A percentile compares a stretch with the other conserved stretches of the same genome.
Evolutionary conservation across 805 yeast species (phyloP).

Genomic region (Torulaspora quercuum): DNA sequence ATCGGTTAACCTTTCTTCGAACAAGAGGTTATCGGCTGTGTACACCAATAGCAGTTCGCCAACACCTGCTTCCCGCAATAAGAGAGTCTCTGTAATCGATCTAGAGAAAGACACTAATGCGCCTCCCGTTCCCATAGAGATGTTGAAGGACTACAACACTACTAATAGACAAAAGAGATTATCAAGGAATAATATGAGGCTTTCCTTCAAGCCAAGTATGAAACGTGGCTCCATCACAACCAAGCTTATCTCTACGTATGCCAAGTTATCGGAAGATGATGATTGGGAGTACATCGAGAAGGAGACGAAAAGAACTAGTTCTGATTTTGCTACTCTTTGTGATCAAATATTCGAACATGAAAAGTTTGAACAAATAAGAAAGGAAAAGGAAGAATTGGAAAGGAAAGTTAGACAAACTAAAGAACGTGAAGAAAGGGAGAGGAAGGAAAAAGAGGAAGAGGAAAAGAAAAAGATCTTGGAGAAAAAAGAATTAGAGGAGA

Average conservation of each 20-base stretch:
- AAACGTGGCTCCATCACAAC: conserved; percentile 72
- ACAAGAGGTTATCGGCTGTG: conserved; percentile 26
- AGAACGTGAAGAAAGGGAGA: conserved; percentile 45
- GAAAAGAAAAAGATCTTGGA: conserved; percentile 22
- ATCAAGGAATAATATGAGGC: conserved; percentile 36
- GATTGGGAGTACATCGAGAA: conserved; percentile 69
- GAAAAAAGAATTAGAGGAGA: conserved; percentile 25
- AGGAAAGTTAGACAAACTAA: conserved; percentile 45
- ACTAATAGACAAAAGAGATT: conserved; percentile 19
- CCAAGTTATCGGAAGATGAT: conserved; percentile 59
- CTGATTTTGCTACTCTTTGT: conserved; percentile 73
- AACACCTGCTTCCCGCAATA: conserved; percentile 32
- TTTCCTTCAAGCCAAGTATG: conserved; percentile 40
- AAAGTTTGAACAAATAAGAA: conserved; percentile 55
- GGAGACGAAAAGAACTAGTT: conserved; percentile 71
- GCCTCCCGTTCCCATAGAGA: conserved; percentile 30
- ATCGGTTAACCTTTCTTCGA: conserved; percentile 31
- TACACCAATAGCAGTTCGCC: conserved; percentile 27
- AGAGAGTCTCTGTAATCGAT: conserved; percentile 27
- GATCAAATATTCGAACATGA: conserved; percentile 75
- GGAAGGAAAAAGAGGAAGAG: conserved; percentile 26
- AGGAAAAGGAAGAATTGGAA: conserved; percentile 43
- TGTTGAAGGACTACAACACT: conserved; percentile 22
- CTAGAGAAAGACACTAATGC: conserved; percentile 20
- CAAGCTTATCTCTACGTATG: conserved; percentile 66